phyloP scores from a whole-genome alignment of 31 red algal genomes.

The Asparagopsis taxiformis region DNA sequence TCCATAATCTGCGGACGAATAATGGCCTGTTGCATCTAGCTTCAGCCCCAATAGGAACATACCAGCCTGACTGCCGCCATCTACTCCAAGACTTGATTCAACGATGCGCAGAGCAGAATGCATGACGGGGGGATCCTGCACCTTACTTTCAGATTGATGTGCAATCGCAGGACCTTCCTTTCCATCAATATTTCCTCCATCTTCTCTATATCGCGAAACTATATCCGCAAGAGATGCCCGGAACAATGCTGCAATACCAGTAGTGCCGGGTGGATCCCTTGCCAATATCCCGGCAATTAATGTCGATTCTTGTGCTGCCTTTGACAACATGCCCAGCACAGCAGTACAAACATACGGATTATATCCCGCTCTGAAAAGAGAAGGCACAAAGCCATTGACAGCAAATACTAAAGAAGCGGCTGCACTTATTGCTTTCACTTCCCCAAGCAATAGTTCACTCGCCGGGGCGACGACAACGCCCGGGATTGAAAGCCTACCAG shows the following conservation, averaged over 20 bases:
- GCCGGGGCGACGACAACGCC: conserved; percentile 55
- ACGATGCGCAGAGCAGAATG: conserved; percentile 74
- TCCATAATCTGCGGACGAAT: conserved; percentile 52
- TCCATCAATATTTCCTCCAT: conserved; percentile 1
- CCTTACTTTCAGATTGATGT: not conserved
- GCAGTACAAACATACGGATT: conserved; percentile 38
- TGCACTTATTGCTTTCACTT: conserved; percentile 34
- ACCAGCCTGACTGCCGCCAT: conserved; percentile 57
- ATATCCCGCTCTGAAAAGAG: conserved; percentile 44
- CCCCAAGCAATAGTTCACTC: conserved; percentile 59
- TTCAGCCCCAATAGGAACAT: conserved; percentile 68
- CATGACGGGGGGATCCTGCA: conserved; percentile 41
- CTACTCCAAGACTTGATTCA: conserved; percentile 66
- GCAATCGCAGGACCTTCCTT: conserved; percentile 2
- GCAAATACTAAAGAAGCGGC: conserved; percentile 63
- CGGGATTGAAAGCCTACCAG: conserved; percentile 40
- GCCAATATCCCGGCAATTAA: conserved; percentile 46
- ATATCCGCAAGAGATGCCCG: conserved; percentile 58
- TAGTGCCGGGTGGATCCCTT: conserved; percentile 19
- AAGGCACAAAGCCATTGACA: conserved; percentile 33
- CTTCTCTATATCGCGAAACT: conserved; percentile 25
- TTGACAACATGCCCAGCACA: conserved; percentile 66
- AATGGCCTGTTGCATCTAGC: conserved; percentile 13
- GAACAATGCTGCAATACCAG: conserved; percentile 43
- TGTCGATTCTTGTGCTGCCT: conserved; percentile 46